A percentile compares a stretch with the other conserved stretches of the same genome.
Conservation (phyloP, 805 yeast species). For the Scheffersomyces coipomensis region DNA sequence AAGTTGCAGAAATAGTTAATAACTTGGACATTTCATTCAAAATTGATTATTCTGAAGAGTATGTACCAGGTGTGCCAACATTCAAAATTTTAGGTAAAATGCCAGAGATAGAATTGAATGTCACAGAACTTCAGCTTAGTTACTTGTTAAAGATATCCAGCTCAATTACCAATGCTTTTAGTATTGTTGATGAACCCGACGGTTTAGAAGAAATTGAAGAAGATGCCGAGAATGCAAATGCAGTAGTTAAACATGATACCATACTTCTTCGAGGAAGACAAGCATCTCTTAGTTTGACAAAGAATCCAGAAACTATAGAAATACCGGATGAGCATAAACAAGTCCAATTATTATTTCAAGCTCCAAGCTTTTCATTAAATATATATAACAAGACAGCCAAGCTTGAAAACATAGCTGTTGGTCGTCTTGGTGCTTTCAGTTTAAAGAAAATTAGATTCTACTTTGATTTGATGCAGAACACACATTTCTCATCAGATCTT, state of each 20-base stretch:
- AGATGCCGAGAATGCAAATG: slow-evolving; percentile 68
- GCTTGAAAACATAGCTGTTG: slow-evolving; percentile 29
- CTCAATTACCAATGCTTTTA: slow-evolving; percentile 55
- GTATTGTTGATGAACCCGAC: slow-evolving; percentile 34
- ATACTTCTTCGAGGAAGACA: not conserved
- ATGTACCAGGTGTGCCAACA: slow-evolving; percentile 41
- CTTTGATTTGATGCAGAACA: slow-evolving; percentile 51
- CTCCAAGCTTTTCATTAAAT: slow-evolving; percentile 65
- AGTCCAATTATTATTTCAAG: slow-evolving; percentile 50
- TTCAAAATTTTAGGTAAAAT: slow-evolving; percentile 55
- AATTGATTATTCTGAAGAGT: slow-evolving; percentile 52
- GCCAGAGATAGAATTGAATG: slow-evolving; percentile 58
- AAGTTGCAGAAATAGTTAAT: slow-evolving; percentile 62
- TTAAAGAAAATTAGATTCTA: slow-evolving; percentile 56
- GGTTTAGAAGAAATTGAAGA: slow-evolving; percentile 48
- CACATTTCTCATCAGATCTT: slow-evolving; percentile 58
- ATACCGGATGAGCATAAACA: slow-evolving; percentile 29
- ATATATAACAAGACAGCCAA: slow-evolving; percentile 53
- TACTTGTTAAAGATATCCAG: slow-evolving; percentile 56
- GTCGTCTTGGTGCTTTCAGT: slow-evolving; percentile 37
- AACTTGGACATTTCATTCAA: slow-evolving; percentile 61
- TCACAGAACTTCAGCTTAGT: slow-evolving; percentile 72
- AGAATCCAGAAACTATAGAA: not conserved
- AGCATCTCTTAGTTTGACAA: not conserved
- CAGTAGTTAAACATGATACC: slow-evolving; percentile 29